Evolutionary conservation across 2,329 filamentous ascomycete genomes (phyloP).

Genomic region (Onygena corvina): DNA sequence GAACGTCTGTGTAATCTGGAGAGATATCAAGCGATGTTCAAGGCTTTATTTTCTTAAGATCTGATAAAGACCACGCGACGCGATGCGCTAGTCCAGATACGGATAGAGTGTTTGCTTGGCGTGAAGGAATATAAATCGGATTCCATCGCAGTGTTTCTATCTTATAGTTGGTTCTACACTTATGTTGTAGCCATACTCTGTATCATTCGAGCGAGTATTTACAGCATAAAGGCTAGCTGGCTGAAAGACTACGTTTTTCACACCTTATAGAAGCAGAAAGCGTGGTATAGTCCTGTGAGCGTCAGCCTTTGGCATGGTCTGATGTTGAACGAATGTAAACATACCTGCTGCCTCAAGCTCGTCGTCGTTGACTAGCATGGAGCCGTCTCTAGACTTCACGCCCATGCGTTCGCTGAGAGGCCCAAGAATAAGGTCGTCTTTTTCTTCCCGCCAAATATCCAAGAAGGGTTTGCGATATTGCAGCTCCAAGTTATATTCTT

Average conservation of each 20-base stretch:
- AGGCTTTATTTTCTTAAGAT: no score
- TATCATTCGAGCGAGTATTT: not conserved
- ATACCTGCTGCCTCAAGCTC: conserved; percentile 78
- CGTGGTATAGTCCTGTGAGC: conserved; percentile 62
- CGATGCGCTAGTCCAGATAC: not conserved
- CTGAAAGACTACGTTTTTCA: conserved; percentile 29
- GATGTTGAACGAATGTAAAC: conserved; percentile 16
- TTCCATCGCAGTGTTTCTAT: no score
- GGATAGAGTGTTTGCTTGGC: not conserved
- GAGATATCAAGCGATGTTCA: not conserved
- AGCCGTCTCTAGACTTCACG: conserved; percentile 59
- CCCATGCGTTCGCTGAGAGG: conserved; percentile 91
- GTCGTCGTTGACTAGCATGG: conserved; percentile 61
- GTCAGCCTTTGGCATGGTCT: not conserved
- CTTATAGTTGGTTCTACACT: no score
- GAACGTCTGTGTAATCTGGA: no score
- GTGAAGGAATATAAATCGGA: no score
- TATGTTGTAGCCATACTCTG: no score
- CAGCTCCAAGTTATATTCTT: conserved; percentile 92
- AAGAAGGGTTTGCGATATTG: conserved; percentile 85
- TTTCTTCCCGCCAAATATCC: conserved; percentile 86
- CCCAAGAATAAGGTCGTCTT: conserved; percentile 68
- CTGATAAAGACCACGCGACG: conserved; percentile 8
- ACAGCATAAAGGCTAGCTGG: not conserved
- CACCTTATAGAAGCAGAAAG: conserved; percentile 95